Evolutionary conservation across 192 early-diverging fungal genomes (phyloP), one percentile per base, ranked within the genome.

Genomic region (Paraglomus brasilianum): DNA sequence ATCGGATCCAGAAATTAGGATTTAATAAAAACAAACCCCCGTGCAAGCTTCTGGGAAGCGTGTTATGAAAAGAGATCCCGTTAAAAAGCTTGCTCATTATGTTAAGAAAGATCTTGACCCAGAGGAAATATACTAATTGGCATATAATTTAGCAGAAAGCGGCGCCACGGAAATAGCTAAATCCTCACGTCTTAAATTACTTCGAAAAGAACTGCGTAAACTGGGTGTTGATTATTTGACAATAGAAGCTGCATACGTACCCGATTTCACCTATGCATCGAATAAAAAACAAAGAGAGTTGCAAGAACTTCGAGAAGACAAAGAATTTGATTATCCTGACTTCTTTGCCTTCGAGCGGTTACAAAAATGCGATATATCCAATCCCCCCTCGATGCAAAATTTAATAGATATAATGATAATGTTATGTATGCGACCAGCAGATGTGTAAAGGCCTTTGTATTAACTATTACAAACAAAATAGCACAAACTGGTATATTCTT

Each of bases 381-480:
- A 55, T 8, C 52, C 52, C 24, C 52, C 52, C 17, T 55, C 52
- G 8, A 55, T 55, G 52, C 52, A 55, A 55, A 55, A 55, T 55
- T 17, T 55, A 55, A 55, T 55, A 7, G 52, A 55, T 17, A 55
- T 55, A 55, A 55, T 55, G 52, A 17, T 55, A 55, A 55, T 55
- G 52, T 17, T 55, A 55, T 55, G 52, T 55, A 55, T 55, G 17
- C 7, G 52, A 55, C 17, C 52, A 24, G 52, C 52, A 55, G 52
- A 55, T 55, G n/a, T n/a, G n/a, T n/a, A n/a, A n/a, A n/a, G n/a
- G n/a, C n/a, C 52, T 55, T 17, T 17, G 52, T 55, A 55, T 55
- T 17, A 55, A 55, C 6, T 17, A 17, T 11, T 55, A 55, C 17
- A 55, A 17, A 55, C 8, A 15, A 55, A 17, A 17, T 55, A 7